phyloP scores from a whole-genome alignment of 331 rosid genomes.

The Malus hybrid region DNA sequence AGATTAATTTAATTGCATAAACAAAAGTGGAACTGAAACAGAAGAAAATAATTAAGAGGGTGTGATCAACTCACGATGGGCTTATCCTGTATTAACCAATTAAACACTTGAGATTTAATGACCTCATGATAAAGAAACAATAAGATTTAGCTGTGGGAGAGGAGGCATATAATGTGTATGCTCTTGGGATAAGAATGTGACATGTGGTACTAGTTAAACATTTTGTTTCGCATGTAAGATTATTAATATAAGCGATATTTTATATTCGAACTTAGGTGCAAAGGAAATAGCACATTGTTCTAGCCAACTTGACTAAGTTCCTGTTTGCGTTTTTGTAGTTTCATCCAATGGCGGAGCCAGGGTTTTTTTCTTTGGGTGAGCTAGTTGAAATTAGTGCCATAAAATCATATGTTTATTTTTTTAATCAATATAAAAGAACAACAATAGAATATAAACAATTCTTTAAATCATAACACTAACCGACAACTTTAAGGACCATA shows the following conservation, averaged over 20 bases:
- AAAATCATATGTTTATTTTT: too few relatives aligned
- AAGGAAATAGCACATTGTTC: rapidly evolving
- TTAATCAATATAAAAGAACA: too few relatives aligned
- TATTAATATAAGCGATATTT: too few relatives aligned
- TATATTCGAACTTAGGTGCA: too few relatives aligned
- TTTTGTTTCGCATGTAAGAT: too few relatives aligned
- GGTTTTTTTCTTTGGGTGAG: too few relatives aligned
- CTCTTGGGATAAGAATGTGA: neutral
- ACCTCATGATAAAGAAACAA: neutral
- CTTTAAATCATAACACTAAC: too few relatives aligned
- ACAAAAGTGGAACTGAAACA: slow-evolving; percentile 11
- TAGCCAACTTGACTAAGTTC: too few relatives aligned
- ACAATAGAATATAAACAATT: too few relatives aligned
- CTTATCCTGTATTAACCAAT: slow-evolving; percentile 24
- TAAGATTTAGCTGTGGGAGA: neutral
- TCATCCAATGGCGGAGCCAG: too few relatives aligned
- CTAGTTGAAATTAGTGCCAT: too few relatives aligned
- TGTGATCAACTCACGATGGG: neutral
- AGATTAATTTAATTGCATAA: neutral
- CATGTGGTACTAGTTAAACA: neutral
- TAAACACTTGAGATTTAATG: slow-evolving; percentile 10
- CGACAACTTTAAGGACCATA: too few relatives aligned
- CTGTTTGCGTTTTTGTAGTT: neutral
- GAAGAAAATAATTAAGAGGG: neutral
- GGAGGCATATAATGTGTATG: neutral